Percentiles rank a stretch among this genome's conserved stretches.
These are phyloP conservation scores for Polytolypa hystricis DNA, from an alignment of 2,329 filamentous ascomycete species.

Conservation along the genomic window DNA sequence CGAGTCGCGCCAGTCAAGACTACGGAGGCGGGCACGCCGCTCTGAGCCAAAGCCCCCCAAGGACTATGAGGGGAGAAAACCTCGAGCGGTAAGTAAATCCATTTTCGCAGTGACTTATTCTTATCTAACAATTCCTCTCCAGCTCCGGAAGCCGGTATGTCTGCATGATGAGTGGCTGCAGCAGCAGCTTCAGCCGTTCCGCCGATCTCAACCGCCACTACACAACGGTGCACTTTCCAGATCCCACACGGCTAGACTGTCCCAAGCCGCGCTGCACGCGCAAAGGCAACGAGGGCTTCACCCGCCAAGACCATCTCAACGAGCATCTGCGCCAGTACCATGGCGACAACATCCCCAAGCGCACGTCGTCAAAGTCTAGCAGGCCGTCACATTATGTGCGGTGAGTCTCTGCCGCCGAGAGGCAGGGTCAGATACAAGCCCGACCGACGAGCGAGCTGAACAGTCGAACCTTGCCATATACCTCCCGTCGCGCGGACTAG, in stretches of 20 bases:
- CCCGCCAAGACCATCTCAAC: conserved; percentile 45
- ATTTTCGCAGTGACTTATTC: no score
- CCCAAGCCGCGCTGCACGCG: conserved; percentile 33
- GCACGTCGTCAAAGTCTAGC: conserved; percentile 19
- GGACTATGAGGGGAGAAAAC: no score
- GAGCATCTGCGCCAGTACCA: conserved; percentile 49
- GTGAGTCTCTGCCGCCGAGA: no score
- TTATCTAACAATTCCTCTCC: not conserved
- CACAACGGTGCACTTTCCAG: conserved; percentile 35
- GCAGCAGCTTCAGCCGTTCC: conserved; percentile 32
- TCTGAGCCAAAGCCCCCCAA: no score
- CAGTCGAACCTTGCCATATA: not conserved
- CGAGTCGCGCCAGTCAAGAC: not conserved
- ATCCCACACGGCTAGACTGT: conserved; percentile 32
- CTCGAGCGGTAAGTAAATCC: no score
- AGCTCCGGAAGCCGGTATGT: conserved; percentile 11
- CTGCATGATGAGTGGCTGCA: conserved; percentile 18
- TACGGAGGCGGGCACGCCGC: no score
- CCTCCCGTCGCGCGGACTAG: no score
- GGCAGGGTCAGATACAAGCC: not conserved
- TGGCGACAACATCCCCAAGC: conserved; percentile 35
- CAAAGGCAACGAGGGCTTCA: conserved; percentile 41
- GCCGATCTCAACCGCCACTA: conserved; percentile 42
- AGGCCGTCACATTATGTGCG: no score
- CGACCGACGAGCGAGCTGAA: not conserved